Evolutionary conservation across 192 early-diverging fungal species (phyloP), one percentile per base, ranked within the genome.

Genomic region (Backusella liffmaniae): DNA sequence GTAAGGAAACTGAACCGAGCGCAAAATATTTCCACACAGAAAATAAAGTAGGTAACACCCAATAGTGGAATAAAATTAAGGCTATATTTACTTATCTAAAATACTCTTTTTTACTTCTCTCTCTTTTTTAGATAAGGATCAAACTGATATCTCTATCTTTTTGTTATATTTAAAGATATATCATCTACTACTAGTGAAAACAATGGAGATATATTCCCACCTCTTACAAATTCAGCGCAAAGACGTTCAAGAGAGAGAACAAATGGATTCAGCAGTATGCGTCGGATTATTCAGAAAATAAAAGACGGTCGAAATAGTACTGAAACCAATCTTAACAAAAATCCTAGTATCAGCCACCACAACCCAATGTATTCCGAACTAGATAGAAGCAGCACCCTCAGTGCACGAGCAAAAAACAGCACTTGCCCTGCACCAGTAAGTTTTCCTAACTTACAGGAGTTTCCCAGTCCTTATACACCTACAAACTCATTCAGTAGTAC

Each of bases 51-150:
- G 53, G 53, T 59, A 59, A 59, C 53, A 59, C 53, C 23, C 16
- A 59, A 10, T 59, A 26, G 23, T 23, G 21, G 23, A 23, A 32
- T 42, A 32, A 13, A 49, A 56, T 34, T 51, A 73, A 73, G 8
- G n/a, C 35, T n/a, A 35, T 26, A 13, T 59, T 59, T 59, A 59
- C 53, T 59, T 23, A 59, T 59, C 2, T 16, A 59, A 59, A 59
- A 56, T 59, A 26, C 10, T 1, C 1, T 4, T 9, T 51, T 32
- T 46, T 49, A 23, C 39, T 44, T 44, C 42, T 21, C 77, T 75
- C 21, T 0, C 18, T 30, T 39, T 46, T 81, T 69, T 70, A 53
- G 67, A 29, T 68, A 72, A 36, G 76, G 70, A 21, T 75, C 53
- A 18, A 59, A 26, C 53, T 59, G 9, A 59, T 23, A 49, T 23